These are phyloP conservation scores for Pseudozyma hubeiensis DNA, from an alignment of 1,284 basidiomycete species.

Conservation along the genomic window DNA sequence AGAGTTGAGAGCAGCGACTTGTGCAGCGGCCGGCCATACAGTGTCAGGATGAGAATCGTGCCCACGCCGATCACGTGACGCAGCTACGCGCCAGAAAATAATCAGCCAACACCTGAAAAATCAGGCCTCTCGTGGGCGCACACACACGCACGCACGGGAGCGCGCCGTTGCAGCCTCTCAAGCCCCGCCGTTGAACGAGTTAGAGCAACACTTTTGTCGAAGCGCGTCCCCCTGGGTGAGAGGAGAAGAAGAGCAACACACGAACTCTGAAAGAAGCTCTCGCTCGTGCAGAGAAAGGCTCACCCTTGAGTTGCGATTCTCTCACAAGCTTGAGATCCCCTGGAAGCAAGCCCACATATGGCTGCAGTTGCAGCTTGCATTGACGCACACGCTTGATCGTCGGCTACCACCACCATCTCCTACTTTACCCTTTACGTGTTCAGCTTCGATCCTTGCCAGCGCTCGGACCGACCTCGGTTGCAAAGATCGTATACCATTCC, in stretches of 20 bases:
- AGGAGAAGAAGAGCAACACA: no score
- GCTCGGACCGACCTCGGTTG: no score
- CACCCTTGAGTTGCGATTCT: no score
- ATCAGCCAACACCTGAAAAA: neutral
- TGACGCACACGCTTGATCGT: neutral
- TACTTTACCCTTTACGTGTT: neutral
- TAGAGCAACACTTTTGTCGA: no score
- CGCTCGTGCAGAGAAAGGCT: no score
- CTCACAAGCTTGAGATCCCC: no score
- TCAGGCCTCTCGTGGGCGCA: no score
- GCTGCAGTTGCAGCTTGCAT: constrained; percentile 4
- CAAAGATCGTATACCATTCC: no score
- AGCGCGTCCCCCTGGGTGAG: no score
- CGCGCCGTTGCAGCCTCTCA: neutral
- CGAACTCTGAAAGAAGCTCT: no score
- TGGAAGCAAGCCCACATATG: neutral
- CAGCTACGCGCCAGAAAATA: constrained; percentile 1
- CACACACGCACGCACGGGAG: neutral
- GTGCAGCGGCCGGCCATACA: neutral
- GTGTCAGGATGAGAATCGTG: neutral
- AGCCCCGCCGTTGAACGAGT: no score
- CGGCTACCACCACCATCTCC: constrained; percentile 4
- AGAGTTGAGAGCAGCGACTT: neutral
- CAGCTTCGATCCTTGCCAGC: neutral
- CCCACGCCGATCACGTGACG: constrained; percentile 4